Evolutionary conservation across 2,329 filamentous ascomycete genomes (phyloP), one percentile per base, ranked within the genome.

Genomic region (Lasiodiplodia theobromae): DNA sequence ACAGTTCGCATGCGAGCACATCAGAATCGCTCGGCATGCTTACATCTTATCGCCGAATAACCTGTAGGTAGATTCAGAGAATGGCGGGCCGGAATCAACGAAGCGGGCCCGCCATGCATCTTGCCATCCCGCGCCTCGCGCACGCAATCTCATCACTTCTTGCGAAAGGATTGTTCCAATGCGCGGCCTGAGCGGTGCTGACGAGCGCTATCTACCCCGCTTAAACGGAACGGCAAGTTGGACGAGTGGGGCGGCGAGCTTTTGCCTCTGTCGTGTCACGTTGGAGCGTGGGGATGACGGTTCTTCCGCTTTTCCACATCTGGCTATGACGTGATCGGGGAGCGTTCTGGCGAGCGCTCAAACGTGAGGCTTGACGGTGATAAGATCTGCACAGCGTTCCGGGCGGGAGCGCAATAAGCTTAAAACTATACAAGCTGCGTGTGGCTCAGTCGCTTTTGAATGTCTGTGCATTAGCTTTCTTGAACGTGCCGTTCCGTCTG

Each of bases 91-190:
- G 25, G 53, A 14, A 12, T 11, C 37, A 34, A 11, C 21, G 54
- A 28, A 57, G 54, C 37, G 54, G 54, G n/a, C 54, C 53, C 34
- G 31, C 8, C 2, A 57, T 40, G 54, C 54, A 57, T 34, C 7
- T 57, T 57, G 31, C 21, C 54, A 57, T 57, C n/a, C n/a, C 16
- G 34, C n/a, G 34, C 31, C n/a, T 57, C 54, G n/a, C 54, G 54
- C 54, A 57, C 54, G 54, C 54, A 34, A 57, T 57, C 18, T 23
- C 54, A 57, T 21, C n/a, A 34, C 11, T 10, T 40, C 16, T 11
- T 6, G 31, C 31, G 6, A 21, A 23, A 18, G 16, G 16, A 37
- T 28, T 38, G 6, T n/a, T 57, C 54, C 54, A 18, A 57, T 31
- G 31, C 18, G 21, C 8, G 23, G 18, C 18, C n/a, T 21, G 18